A percentile compares a stretch with the other conserved stretches of the same genome.
Conservation (phyloP, 176 grass and related monocot genomes). For the Ananas comosus region DNA sequence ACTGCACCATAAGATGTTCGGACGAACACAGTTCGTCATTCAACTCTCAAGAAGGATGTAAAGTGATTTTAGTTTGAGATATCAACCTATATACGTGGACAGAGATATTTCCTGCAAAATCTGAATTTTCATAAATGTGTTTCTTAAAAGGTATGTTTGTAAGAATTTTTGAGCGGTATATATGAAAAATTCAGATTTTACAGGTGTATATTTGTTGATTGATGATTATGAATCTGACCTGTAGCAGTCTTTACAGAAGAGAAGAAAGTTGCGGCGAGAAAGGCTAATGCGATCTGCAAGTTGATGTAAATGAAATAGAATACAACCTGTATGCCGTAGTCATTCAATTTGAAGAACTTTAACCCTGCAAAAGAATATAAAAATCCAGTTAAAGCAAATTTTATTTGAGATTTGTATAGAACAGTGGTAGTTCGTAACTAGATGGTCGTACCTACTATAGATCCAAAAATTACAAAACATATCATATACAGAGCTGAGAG, state of each 20-base stretch:
- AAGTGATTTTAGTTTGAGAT: no score
- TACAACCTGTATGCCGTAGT: constrained; percentile 40
- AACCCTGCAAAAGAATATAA: constrained; percentile 25
- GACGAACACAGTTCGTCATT: not conserved
- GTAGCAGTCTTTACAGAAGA: constrained; percentile 45
- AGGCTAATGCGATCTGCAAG: constrained; percentile 58
- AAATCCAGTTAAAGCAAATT: not conserved
- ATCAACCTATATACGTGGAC: no score
- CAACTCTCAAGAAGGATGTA: not conserved
- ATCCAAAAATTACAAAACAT: constrained; percentile 53
- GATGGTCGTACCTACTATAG: constrained; percentile 21
- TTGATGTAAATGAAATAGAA: constrained; percentile 55
- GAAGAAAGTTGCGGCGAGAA: constrained; percentile 43
- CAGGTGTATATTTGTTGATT: not conserved
- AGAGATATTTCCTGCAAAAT: no score
- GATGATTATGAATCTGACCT: constrained; percentile 12
- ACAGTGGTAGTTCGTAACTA: not conserved
- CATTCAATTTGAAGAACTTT: constrained; percentile 47
- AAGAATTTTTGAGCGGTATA: no score
- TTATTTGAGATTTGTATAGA: not conserved
- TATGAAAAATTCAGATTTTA: no score
- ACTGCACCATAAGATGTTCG: constrained; percentile 17
- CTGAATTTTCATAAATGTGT: no score
- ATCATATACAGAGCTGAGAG: constrained; percentile 37
- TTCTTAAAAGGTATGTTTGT: no score